Percentiles rank a stretch among this genome's conserved stretches.
Evolutionary conservation across 306 rosid genomes (phyloP).

Genomic region (Glycine tomentella): DNA sequence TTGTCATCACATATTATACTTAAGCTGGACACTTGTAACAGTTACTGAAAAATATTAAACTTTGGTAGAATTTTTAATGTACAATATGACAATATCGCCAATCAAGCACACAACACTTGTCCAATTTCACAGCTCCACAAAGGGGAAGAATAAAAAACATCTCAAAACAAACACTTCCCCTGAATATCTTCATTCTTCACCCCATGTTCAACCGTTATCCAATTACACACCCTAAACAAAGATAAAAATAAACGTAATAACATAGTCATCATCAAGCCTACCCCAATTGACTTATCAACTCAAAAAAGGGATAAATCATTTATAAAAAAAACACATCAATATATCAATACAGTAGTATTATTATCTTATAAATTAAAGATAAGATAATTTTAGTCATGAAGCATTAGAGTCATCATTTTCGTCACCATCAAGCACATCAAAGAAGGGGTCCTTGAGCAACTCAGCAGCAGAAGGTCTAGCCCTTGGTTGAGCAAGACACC

Average conservation of each 20-base stretch:
- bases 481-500: slow-evolving; percentile 72
- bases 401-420: slow-evolving; percentile 36
- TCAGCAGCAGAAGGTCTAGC: slow-evolving; percentile 82
- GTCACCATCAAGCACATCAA: slow-evolving; percentile 56
- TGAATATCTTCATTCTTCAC: not conserved
- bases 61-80: not conserved
- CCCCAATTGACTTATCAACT: slow-evolving; percentile 33
- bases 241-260: slow-evolving; percentile 3
- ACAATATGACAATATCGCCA: slow-evolving; percentile 14
- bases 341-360: no score
- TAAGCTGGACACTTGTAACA: not conserved
- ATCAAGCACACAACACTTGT: not conserved
- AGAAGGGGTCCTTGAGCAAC: slow-evolving; percentile 75
- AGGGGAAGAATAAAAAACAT: not conserved
- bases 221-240: slow-evolving; percentile 37
- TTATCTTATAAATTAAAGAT: not conserved
- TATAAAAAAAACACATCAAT: not conserved
- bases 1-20: not conserved
- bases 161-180: not conserved
- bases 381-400: slow-evolving; percentile 24
- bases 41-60: not conserved
- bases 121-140: not conserved
- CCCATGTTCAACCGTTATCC: slow-evolving; percentile 22
- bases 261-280: slow-evolving; percentile 5
- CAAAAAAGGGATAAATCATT: not conserved